Conservation (phyloP, 1,284 basidiomycete genomes). For the Papiliotrema nemorosa region DNA sequence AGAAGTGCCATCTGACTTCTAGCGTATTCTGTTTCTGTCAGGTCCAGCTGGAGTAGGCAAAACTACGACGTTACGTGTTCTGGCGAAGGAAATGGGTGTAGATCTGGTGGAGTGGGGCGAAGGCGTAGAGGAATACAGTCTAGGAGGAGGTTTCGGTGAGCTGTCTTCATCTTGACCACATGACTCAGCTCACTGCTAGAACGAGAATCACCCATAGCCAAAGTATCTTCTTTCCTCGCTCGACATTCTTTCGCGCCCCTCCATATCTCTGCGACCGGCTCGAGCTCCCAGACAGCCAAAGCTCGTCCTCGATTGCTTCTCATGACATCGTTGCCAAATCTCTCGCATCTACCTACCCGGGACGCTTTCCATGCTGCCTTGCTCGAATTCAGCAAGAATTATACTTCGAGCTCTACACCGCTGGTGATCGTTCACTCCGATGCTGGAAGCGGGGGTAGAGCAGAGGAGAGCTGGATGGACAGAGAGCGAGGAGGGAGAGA, state of each 20-base stretch:
- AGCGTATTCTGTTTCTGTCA: constrained; percentile 80
- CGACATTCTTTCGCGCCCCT: constrained; percentile 64
- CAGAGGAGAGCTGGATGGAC: constrained; percentile 52
- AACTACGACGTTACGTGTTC: constrained; percentile 73
- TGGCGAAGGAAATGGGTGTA: constrained; percentile 70
- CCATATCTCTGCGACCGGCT: constrained; percentile 47
- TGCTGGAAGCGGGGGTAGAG: constrained; percentile 67
- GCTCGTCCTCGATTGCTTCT: constrained; percentile 59
- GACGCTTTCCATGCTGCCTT: constrained; percentile 72
- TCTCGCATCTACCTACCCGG: constrained; percentile 70
- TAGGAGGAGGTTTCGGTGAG: constrained; percentile 36
- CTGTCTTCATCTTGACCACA: background rate
- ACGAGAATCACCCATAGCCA: constrained; percentile 63
- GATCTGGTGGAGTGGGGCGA: constrained; percentile 82
- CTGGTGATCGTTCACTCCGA: constrained; percentile 83
- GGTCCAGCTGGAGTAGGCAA: constrained; percentile 90
- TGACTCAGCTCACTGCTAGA: constrained; percentile 10
- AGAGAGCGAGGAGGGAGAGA: constrained; percentile 54
- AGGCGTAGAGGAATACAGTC: constrained; percentile 43
- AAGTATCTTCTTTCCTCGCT: constrained; percentile 73
- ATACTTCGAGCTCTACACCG: constrained; percentile 55
- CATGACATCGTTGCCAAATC: constrained; percentile 88
- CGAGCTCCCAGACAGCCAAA: constrained; percentile 19
- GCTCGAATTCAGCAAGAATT: constrained; percentile 55
- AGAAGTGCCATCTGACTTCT: background rate